Evolutionary conservation across 75 land plant species (phyloP), one percentile per base, ranked within the genome.

Genomic region (Picea sitchensis): DNA sequence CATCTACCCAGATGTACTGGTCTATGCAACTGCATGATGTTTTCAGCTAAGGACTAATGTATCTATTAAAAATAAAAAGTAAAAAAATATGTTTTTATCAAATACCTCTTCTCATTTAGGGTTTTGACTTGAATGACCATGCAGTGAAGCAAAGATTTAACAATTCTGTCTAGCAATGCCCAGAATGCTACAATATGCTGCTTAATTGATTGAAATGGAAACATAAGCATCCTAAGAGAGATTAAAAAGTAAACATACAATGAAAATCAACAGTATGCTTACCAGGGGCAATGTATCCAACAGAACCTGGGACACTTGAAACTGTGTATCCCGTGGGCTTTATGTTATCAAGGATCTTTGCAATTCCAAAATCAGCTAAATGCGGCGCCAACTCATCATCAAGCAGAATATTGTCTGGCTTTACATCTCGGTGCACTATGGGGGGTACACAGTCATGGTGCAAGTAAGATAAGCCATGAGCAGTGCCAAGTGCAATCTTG

Each of bases 241-340:
- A 9, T 4, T 9, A 12, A 51, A 51, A 51, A 2, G 36, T 20
- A 44, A 41, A 2, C 9, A 15, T 41, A 41, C 23, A 71, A 71
- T 71, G 54, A 44, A 77, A 34, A 38, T 6, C 79, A 77, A 21
- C 44, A 62, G n/a, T n/a, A 44, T 23, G 34, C 83, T 59, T 41
- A 83, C 84, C 83, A 32, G 84, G 84, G 56, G 84, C 84, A 47
- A 83, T 83, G 83, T 83, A 83, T 38, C 84, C 84, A 23, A 83
- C 32, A 14, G 84, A 73, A 2, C 84, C 84, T 21, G 65, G 32
- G 9, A 81, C 58, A 12, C 67, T 30, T 38, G 83, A 68, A 30
- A 73, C 57, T 21, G 76, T 72, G 65, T 31, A 44, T 18, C 56
- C 76, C 23, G 15, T 44, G 23, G 76, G 59, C 34, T 44, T 58